Percentiles rank a stretch among this genome's conserved stretches.
These are phyloP conservation scores for Russula foetens DNA, from an alignment of 768 basidiomycete genomes.

Conservation along the genomic window DNA sequence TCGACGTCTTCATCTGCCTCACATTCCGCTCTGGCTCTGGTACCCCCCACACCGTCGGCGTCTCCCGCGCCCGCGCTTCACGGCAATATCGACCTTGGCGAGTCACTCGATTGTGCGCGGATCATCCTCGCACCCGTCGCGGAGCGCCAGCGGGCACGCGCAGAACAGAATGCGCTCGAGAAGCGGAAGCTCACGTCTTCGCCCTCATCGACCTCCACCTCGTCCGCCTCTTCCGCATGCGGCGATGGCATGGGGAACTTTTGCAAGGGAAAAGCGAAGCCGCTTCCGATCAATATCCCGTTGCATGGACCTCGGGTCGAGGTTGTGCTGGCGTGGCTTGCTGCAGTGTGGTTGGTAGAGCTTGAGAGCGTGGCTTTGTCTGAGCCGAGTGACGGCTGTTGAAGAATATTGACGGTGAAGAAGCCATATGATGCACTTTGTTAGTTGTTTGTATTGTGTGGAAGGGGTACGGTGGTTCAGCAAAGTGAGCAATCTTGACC, in stretches of 20 bases:
- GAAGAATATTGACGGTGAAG: not conserved
- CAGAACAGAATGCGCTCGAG: slow-evolving; percentile 43
- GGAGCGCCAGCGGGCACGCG: slow-evolving; percentile 52
- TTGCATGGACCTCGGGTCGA: slow-evolving; percentile 83
- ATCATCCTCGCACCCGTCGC: slow-evolving; percentile 67
- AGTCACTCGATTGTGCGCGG: slow-evolving; percentile 58
- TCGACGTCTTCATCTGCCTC: slow-evolving; percentile 22
- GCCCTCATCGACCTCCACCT: not conserved
- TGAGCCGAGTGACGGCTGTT: not conserved
- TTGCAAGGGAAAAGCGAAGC: slow-evolving; percentile 46
- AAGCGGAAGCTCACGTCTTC: slow-evolving; percentile 34
- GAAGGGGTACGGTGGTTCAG: no score
- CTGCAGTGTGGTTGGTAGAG: slow-evolving; percentile 70
- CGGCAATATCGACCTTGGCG: slow-evolving; percentile 35
- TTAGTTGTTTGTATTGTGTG: no score
- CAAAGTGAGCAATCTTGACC: no score
- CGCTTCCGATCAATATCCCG: slow-evolving; percentile 67
- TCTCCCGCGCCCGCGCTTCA: slow-evolving; percentile 12
- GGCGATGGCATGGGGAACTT: slow-evolving; percentile 22
- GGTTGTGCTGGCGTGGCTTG: slow-evolving; percentile 79
- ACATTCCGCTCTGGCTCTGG: not conserved
- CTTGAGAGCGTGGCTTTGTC: slow-evolving; percentile 38
- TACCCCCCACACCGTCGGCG: slow-evolving; percentile 12
- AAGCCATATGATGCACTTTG: no score
- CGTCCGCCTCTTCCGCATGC: slow-evolving; percentile 21